Evolutionary conservation across 257 asterid genomes (phyloP), one percentile per base, ranked within the genome.

Genomic region (Misopates orontium): DNA sequence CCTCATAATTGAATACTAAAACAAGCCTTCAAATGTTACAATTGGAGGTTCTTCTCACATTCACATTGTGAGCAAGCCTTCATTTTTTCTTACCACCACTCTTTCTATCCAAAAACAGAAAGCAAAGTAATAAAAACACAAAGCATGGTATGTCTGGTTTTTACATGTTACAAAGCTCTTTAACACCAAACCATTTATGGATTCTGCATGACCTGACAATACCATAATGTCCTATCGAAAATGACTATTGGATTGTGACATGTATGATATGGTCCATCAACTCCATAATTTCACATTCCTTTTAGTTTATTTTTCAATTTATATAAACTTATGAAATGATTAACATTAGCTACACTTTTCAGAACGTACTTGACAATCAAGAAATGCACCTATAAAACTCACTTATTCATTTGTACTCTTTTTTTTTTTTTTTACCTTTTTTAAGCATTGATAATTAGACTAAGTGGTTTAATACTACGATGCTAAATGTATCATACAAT

Each of bases 141-240:
- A 66, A 67, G 42, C 72, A 67, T 18, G 17, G 48, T 28, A 58
- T 68, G 74, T 42, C 41, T 67, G 65, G 75, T 56, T 50, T 65
- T 41, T 36, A 57, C 49, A 57, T 44, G 56, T 32, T 28, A 59
- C 72, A 58, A 47, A 51, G 61, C 31, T 53, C 58, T 73, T 61
- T 70, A 56, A 62, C 71, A 66, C 32, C 67, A 73, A 69, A 66
- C 61, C 76, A 61, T 60, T 36, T 54, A 39, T 60, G 60, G 73
- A 65, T 61, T 25, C 61, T 66, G 32, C 41, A 47, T 74, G 58
- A 66, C 66, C 63, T 70, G 73, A 50, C 69, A 41, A 64, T 53
- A 50, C 75, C 70, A 78, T 71, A 54, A 71, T 63, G 72, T 73
- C 74, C 77, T 45, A 41, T 73, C 44, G 79, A 73, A 31, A 77